Evolutionary conservation across 169 alveolate genomes (phyloP).

Genomic region (Amoebophrya sp.): DNA sequence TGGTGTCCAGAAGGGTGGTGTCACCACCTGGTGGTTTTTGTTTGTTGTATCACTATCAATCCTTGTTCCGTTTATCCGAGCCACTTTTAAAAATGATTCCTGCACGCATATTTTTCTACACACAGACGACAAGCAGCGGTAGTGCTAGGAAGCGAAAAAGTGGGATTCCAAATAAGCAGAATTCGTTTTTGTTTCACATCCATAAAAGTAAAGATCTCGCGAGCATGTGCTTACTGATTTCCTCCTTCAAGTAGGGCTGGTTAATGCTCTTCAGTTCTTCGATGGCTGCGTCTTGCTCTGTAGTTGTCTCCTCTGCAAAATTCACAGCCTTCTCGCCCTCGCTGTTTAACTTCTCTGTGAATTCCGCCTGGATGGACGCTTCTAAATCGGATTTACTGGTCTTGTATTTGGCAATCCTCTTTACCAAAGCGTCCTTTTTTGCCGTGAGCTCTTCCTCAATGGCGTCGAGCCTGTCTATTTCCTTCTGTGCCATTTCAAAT

Average conservation of each 20-base stretch:
- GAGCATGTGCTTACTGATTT: no score
- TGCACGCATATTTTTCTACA: no score
- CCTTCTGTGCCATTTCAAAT: neutral
- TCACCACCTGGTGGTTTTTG: no score
- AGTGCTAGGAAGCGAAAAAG: no score
- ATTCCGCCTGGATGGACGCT: neutral
- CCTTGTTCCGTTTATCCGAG: no score
- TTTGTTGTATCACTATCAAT: no score
- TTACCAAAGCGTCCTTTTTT: neutral
- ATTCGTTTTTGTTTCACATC: no score
- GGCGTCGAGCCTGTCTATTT: neutral
- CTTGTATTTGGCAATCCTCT: neutral
- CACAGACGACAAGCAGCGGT: no score
- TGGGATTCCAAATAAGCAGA: no score
- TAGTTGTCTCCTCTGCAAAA: neutral
- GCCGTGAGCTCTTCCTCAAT: neutral
- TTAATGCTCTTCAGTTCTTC: neutral
- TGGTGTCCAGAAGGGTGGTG: no score
- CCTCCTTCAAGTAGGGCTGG: constrained; percentile 13
- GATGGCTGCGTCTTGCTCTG: neutral
- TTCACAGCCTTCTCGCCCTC: neutral
- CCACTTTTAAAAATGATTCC: no score
- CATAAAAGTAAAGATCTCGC: no score
- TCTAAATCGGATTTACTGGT: neutral
- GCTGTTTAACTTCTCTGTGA: neutral